Percentiles rank a stretch among this genome's conserved stretches.
Conservation (phyloP, 225 moss, liverwort and hornwort species). For the Sphagnum tenellum region DNA sequence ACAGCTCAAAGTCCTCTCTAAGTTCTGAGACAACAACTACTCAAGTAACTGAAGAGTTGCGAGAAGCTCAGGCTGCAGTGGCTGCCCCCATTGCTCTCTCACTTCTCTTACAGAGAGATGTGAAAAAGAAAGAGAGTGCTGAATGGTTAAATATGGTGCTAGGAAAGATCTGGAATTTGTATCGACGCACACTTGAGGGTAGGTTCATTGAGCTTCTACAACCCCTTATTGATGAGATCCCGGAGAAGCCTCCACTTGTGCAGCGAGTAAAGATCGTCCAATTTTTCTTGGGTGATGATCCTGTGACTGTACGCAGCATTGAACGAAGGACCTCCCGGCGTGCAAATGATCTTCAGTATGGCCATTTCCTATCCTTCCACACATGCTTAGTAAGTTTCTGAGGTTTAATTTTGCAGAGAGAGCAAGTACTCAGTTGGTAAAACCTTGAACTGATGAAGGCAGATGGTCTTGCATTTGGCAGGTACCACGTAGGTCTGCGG, state of each 20-base stretch:
- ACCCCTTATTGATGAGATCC: conserved; percentile 84
- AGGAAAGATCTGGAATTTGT: conserved; percentile 92
- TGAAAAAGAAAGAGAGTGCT: conserved; percentile 83
- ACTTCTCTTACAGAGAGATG: conserved; percentile 61
- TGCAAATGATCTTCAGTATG: conserved; percentile 91
- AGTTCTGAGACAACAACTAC: conserved; percentile 11
- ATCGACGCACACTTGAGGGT: conserved; percentile 65
- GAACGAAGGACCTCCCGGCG: conserved; percentile 96
- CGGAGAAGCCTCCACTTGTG: conserved; percentile 71
- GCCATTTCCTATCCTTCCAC: not conserved
- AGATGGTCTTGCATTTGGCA: conserved; percentile 2
- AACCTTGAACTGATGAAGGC: too few relatives aligned
- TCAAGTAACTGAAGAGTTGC: conserved; percentile 9
- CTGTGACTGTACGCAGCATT: conserved; percentile 66
- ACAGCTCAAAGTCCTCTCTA: conserved; percentile 12
- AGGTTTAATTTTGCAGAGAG: too few relatives aligned
- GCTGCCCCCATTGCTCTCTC: conserved; percentile 70
- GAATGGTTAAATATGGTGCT: conserved; percentile 98
- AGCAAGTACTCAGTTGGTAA: too few relatives aligned
- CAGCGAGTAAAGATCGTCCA: conserved; percentile 66
- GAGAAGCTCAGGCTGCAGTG: conserved; percentile 36
- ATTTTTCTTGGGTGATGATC: conserved; percentile 85
- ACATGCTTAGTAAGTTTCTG: too few relatives aligned
- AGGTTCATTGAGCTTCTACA: conserved; percentile 58
- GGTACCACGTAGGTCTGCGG: conserved; percentile 89